Evolutionary conservation across 495 filamentous ascomycete species (phyloP).

Genomic region (Penicillium daleae): DNA sequence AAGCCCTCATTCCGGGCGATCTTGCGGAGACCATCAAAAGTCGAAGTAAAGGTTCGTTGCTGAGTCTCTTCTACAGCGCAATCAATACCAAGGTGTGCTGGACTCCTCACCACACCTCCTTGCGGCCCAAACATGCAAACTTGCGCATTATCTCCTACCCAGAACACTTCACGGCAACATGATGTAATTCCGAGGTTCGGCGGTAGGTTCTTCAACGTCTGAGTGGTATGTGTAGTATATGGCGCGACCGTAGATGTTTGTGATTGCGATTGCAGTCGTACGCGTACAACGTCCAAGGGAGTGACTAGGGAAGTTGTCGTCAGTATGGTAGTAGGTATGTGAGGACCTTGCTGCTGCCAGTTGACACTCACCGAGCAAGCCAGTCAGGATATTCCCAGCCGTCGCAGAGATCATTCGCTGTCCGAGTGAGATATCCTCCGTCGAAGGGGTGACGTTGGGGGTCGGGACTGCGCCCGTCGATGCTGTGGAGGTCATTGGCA

Average conservation of each 20-base stretch:
- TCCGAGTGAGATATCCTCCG: slow-evolving; percentile 66
- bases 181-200: slow-evolving; percentile 88
- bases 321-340: slow-evolving; percentile 3
- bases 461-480: slow-evolving; percentile 31
- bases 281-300: slow-evolving; percentile 93
- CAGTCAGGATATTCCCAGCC: slow-evolving; percentile 86
- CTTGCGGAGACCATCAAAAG: slow-evolving; percentile 88
- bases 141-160: slow-evolving; percentile 82
- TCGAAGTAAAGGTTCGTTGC: slow-evolving; percentile 82
- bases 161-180: slow-evolving; percentile 97
- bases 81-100: slow-evolving; percentile 51
- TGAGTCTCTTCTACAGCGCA: slow-evolving; percentile 89
- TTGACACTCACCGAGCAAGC: slow-evolving; percentile 71
- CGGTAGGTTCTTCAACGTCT: slow-evolving; percentile 66
- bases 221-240: slow-evolving; percentile 52
- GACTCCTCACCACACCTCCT: slow-evolving; percentile 39
- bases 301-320: slow-evolving; percentile 64
- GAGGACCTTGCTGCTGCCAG: slow-evolving; percentile 2
- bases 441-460: slow-evolving; percentile 17
- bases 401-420: slow-evolving; percentile 97
- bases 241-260: slow-evolving; percentile 41
- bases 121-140: slow-evolving; percentile 70
- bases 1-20: slow-evolving; percentile 95
- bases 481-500: slow-evolving; percentile 42
- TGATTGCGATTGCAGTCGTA: slow-evolving; percentile 88